Conservation (phyloP, 1,284 basidiomycete species). For the Singerocomus inundabilis region DNA sequence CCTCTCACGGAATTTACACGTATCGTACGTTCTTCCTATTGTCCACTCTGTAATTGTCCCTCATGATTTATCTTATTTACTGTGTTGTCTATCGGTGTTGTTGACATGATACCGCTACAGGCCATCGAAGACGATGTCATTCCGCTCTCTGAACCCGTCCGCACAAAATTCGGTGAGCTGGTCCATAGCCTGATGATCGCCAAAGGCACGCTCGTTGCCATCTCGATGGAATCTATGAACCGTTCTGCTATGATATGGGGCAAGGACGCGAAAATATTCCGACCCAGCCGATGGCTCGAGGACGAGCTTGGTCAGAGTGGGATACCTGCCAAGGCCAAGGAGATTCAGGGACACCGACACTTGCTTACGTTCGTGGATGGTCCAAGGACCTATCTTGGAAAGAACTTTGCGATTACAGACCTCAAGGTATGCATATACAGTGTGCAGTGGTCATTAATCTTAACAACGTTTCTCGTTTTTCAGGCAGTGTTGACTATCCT, state of each 20-base stretch:
- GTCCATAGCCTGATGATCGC: conserved; percentile 40
- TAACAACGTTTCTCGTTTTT: neutral
- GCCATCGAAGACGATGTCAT: conserved; percentile 52
- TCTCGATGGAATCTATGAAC: conserved; percentile 47
- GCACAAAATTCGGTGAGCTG: conserved; percentile 35
- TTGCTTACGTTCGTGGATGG: conserved; percentile 43
- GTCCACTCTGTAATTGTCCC: neutral
- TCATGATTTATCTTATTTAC: no score
- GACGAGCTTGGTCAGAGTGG: conserved; percentile 8
- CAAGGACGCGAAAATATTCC: conserved; percentile 34
- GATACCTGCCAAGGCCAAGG: conserved; percentile 28
- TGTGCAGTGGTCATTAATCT: neutral
- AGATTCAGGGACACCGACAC: conserved; percentile 41
- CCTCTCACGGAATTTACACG: conserved; percentile 38
- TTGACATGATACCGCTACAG: neutral
- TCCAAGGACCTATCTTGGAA: conserved; percentile 42
- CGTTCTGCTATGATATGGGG: conserved; percentile 48
- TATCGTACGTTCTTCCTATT: conserved; percentile 31
- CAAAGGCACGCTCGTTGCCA: conserved; percentile 42
- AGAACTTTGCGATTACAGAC: conserved; percentile 40
- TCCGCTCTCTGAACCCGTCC: conserved; percentile 35
- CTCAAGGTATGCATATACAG: conserved; percentile 41
- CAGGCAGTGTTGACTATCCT: conserved; percentile 14
- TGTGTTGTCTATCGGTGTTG: neutral
- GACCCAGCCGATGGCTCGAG: conserved; percentile 39